Percentiles rank a stretch among this genome's conserved stretches.
phyloP scores from a whole-genome alignment of 176 grass and related monocot genomes.

The Triticum urartu region DNA sequence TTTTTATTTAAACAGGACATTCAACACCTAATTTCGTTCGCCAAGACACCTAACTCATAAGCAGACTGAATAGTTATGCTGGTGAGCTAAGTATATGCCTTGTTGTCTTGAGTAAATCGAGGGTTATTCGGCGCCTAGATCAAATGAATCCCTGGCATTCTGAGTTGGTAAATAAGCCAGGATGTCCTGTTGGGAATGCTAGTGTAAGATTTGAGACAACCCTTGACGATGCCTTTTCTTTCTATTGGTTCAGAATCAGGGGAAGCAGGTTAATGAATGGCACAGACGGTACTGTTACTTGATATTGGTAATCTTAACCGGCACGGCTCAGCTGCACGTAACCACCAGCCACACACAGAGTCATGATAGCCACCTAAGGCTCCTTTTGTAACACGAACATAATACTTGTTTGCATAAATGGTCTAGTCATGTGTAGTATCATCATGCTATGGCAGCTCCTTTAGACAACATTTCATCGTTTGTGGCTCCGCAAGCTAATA shows the following conservation, averaged over 20 bases:
- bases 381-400: background rate
- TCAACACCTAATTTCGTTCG: too few relatives aligned
- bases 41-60: too few relatives aligned
- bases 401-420: background rate
- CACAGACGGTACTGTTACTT: background rate
- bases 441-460: background rate
- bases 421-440: background rate
- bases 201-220: background rate
- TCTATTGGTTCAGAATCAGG: background rate
- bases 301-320: background rate
- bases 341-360: background rate
- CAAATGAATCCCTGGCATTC: background rate
- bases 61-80: too few relatives aligned
- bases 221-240: background rate
- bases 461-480: background rate
- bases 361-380: background rate
- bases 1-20: too few relatives aligned
- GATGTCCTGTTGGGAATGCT: background rate
- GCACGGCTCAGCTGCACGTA: background rate
- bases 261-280: background rate
- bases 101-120: too few relatives aligned
- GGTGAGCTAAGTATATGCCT: too few relatives aligned
- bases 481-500: background rate
- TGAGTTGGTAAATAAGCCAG: background rate
- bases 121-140: background rate